phyloP scores from a whole-genome alignment of 2,329 filamentous ascomycete genomes.

The Colletotrichum sp. region DNA sequence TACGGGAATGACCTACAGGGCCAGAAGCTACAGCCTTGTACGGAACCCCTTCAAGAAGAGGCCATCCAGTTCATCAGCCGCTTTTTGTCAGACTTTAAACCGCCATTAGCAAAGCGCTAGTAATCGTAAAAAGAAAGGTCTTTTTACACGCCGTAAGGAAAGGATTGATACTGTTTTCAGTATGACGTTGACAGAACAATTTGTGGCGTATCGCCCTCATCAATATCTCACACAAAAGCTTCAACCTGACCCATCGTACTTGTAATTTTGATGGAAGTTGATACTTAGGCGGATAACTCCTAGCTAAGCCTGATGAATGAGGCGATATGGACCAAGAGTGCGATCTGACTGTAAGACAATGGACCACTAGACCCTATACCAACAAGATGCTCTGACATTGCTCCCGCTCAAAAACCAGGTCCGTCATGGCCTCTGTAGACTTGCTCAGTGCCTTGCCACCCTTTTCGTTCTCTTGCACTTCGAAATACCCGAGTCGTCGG shows the following conservation, averaged over 20 bases:
- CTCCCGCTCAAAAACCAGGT: not conserved
- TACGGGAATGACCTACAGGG: not conserved
- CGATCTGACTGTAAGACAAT: not conserved
- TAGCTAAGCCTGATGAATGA: accelerated
- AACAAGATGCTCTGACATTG: not conserved
- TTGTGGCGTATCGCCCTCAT: not conserved
- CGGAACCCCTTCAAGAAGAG: not conserved
- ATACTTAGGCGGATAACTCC: not conserved
- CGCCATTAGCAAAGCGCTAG: not conserved
- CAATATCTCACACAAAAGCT: not conserved
- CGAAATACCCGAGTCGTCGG: not conserved
- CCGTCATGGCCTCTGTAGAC: not conserved
- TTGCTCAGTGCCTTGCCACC: not conserved
- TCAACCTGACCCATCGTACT: not conserved
- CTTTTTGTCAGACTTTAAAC: not conserved
- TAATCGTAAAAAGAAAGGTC: not conserved
- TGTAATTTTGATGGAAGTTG: not conserved
- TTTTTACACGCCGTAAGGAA: not conserved
- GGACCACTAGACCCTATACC: not conserved
- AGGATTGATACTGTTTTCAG: not conserved
- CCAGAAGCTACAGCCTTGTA: not conserved
- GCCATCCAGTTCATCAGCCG: not conserved
- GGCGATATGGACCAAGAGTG: not conserved
- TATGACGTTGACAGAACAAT: not conserved
- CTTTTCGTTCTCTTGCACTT: not conserved